Evolutionary conservation across 1,284 basidiomycete genomes (phyloP), one percentile per base, ranked within the genome.

Genomic region (Pseudomicrostroma phylloplanum): DNA sequence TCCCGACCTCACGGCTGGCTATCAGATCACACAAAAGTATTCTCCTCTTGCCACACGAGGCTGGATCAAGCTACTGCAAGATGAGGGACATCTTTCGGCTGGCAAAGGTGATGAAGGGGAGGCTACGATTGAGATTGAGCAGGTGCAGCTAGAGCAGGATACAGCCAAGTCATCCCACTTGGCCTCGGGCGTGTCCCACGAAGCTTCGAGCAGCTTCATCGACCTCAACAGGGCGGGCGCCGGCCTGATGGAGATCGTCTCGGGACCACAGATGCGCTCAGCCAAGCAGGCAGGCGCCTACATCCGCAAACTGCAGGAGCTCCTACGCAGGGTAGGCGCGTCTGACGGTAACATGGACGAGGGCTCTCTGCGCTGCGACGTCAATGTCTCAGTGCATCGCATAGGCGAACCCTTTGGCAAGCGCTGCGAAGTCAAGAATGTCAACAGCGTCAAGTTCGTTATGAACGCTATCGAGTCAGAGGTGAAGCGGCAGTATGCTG

Each of bases 271-370:
- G 78, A 86, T 98, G 82, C 82, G 88, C 61, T 89, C 89, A 0
- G 87, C 94, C 1, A 91, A 94, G 79, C 90, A 98, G 79, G 94
- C 92, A 4, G 90, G 86, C 0, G 86, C 87, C 3, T 99, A 96
- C 80, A 89, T 97, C 0, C 85, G 88, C 40, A 85, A 88, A 40
- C 82, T 99, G 1, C 93, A 96, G 76, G 84, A 87, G 1, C 76
- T 96, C 19, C 81, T 98, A 15, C 85, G 93, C 7, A 84, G 89
- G 9, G 83, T 96, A 4, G 92, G 91, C 0, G 87, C 90, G 0
- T 92, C 91, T 57, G 91, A 96, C 77, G 93, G 91, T 0, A 96
- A 96, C 76, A 97, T 98, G 96, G 94, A 99, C 72, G 87, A 92
- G 57, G 60, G 60, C 26, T 66, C 60, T 59, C 82, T 98, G 40